Evolutionary conservation across 2,329 filamentous ascomycete species (phyloP), one percentile per base, ranked within the genome.

Genomic region (Sarocladiaceae sp.): DNA sequence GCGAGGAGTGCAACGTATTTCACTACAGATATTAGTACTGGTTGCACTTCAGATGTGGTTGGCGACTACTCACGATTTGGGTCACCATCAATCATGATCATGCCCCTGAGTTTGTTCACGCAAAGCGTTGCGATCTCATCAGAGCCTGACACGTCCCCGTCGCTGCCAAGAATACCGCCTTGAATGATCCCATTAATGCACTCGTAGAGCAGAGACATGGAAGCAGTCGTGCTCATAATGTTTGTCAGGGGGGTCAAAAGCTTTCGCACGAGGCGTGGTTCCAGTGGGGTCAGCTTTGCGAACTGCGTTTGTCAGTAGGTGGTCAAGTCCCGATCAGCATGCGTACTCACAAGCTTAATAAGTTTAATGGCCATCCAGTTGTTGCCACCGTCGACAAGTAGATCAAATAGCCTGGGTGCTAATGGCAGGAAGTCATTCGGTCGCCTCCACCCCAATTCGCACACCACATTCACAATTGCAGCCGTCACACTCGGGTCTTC

Each of bases 361-460:
- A 99, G 83, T 68, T 99, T 99, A 66, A 99, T 99, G 54, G 92
- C 92, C 93, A 99, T 97, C 94, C 94, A 99, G 69, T 99, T 99
- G 70, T 99, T 97, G 33, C 88, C 88, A 52, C 91, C 87, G 55
- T 95, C 88, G 12, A 97, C 92, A 23, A 99, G 75, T 17, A 99
- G 78, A 64, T 97, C 92, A 62, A 97, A 99, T 23, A 99, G 71
- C 54, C 94, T 80, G 8, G 94, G 94, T 1, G 94, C 94, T 26
- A 99, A 76, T 13, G 94, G 90, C 26, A 99, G 75, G 61, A 97
- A 97, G 68, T 99, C 94, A 59, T 93, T 87, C 3, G 94, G 94
- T 59, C 94, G 80, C 60, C 94, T 83, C 90, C 93, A 97, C 5
- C 93, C 93, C 35, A 99, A 74, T 70, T 99, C 94, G 68, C 94